Base-by-base conservation (phyloP, 352 stramenopile species). In the Phytophthora idaei region DNA sequence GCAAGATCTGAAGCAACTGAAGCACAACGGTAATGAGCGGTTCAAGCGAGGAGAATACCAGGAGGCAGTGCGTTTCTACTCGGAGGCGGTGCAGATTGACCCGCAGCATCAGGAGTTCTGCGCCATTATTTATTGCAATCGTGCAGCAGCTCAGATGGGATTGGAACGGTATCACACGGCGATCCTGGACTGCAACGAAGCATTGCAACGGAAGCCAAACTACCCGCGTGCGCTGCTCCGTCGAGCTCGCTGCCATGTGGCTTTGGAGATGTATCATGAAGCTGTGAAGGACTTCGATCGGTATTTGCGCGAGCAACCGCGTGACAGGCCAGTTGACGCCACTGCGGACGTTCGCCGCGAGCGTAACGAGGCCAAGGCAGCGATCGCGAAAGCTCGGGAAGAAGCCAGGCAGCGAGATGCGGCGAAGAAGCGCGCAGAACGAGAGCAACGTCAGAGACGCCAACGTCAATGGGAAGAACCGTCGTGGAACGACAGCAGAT, bases 51-150 rank as follows among this genome's bases (percentile, higher is more conserved):
- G 73, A 46, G 71, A 90, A 29, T 93, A 82, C 63, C 61, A 79
- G 1, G 65, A 71, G 17, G 88, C 88, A 1, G 61, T 89, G 8
- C 50, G 71, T 6, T 65, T 86, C 5, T 96, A 96, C 57, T 83
- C 82, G 0, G 76, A 92, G 39, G 86, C 83, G 12, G 69, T 95
- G 5, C 62, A 73, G 25, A 67, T 94, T 32, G 88, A 95, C 48
- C 71, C 73, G 0, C 62, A 80, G 10, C 79, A 95, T 41, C 76
- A 91, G n/a, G 76, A 87, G 48, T 94, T 85, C 63, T 92, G 85
- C 56, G 82, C 83, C 1, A 76, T 92, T 39, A 80, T 96, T 47
- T 90, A 88, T 46, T 92, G 87, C 71, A 96, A 96, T 55, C 82
- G 88, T 37, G 85, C 88, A 3, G 88, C 88, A 25, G 88, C 88